Percentiles rank a stretch among this genome's conserved stretches.
Conservation (phyloP, 768 basidiomycete genomes). For the Mrakia blollopis region DNA sequence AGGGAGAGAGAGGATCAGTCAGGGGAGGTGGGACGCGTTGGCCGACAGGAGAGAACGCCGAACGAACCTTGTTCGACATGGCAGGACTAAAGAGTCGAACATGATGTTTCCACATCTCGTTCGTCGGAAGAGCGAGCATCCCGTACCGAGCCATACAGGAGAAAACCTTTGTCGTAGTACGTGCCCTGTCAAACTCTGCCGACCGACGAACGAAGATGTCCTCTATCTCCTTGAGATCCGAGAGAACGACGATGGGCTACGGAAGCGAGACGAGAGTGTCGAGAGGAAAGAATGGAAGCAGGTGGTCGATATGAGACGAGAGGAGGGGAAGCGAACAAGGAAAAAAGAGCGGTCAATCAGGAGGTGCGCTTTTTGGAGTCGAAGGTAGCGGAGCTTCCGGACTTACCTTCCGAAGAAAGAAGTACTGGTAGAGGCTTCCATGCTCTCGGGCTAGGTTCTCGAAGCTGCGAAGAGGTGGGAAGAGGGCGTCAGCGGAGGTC, state of each 20-base stretch:
- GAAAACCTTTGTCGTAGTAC: neutral
- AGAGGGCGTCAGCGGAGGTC: neutral
- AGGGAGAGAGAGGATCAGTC: neutral
- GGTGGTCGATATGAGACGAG: neutral
- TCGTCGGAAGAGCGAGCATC: slow-evolving; percentile 8
- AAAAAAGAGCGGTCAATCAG: neutral
- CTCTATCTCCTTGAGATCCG: neutral
- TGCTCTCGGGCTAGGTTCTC: neutral
- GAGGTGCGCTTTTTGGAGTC: no score
- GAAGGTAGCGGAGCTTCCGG: no score
- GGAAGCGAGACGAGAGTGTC: neutral
- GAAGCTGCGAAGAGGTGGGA: neutral
- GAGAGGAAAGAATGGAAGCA: neutral
- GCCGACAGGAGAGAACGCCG: neutral
- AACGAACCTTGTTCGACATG: neutral
- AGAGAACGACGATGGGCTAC: neutral
- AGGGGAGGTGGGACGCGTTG: neutral
- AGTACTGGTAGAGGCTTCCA: neutral
- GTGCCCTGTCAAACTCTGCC: neutral
- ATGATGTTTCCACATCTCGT: slow-evolving; percentile 8
- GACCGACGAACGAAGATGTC: slow-evolving; percentile 1
- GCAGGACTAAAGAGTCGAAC: slow-evolving; percentile 1
- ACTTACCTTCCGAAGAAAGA: slow-evolving; percentile 10
- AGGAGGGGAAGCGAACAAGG: neutral
- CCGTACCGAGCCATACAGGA: neutral